Percentiles rank a stretch among this genome's conserved stretches.
phyloP scores from a whole-genome alignment of 768 basidiomycete genomes.

The Melanogaster broomeanus region DNA sequence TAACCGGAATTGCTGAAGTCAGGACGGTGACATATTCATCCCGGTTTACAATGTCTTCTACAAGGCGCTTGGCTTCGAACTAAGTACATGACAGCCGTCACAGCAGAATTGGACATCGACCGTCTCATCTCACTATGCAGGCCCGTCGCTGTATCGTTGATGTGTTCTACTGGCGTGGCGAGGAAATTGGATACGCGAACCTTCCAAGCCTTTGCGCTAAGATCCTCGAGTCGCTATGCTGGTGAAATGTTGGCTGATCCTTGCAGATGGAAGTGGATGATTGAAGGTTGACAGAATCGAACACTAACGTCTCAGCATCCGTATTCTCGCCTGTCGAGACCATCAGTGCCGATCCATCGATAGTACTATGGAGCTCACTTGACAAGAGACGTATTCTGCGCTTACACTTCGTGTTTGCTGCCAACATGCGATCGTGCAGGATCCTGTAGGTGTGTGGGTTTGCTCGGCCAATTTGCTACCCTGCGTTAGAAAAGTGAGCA shows the following conservation, averaged over 20 bases:
- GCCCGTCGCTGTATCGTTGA: constrained; percentile 39
- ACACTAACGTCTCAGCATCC: too few species aligned
- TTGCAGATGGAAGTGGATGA: not conserved
- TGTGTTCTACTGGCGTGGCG: constrained; percentile 25
- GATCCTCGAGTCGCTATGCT: constrained; percentile 25
- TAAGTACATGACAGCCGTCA: constrained; percentile 10
- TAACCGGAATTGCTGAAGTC: constrained; percentile 54
- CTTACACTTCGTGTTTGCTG: not conserved
- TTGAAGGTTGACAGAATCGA: not conserved
- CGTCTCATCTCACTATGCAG: constrained; percentile 24
- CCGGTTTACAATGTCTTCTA: constrained; percentile 38
- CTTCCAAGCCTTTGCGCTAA: constrained; percentile 40
- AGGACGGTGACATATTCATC: constrained; percentile 44
- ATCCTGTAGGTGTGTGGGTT: too few species aligned
- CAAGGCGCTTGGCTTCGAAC: constrained; percentile 46
- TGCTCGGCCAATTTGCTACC: too few species aligned
- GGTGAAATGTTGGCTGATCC: not conserved
- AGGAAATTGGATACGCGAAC: constrained; percentile 6
- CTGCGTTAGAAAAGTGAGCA: too few species aligned
- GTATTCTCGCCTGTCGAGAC: not conserved
- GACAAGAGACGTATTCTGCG: not conserved
- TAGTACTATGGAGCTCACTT: not conserved
- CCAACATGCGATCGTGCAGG: not conserved
- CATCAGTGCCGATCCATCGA: not conserved
- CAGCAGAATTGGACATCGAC: too few species aligned